Base-by-base conservation (phyloP, 257 asterid genomes). In the Forsythia viridissima region DNA sequence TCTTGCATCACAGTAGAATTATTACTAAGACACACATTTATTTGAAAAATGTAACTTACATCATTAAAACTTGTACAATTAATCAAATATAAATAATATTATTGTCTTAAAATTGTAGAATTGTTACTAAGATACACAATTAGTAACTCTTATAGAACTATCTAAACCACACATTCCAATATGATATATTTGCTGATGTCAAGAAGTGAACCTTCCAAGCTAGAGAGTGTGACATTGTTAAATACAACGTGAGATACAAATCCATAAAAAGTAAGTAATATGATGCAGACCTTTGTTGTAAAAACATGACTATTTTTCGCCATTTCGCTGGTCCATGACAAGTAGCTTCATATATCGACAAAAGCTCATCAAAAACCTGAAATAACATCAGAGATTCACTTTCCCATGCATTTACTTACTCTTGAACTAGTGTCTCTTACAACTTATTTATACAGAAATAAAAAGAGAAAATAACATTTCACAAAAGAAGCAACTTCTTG, bases 251-350 rank as follows among this genome's bases (percentile, higher is more conserved):
- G 37, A 24, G 76, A 66, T 40, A 55, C 11, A 37, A 44, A 77
- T 73, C 43, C 16, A 80, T 48, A 78, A 34, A 74, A 18, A 41
- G 63, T n/a, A 77, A 52, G 68, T 55, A 75, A 57, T 65, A 61
- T 57, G 74, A 70, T 61, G 82, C 94, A 79, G 72, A 96, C 99
- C 98, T 93, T 80, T 91, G 96, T 71, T 85, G 97, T 13, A 96
- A 84, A 84, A 96, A 96, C 21, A 74, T 55, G 73, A 87, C 83
- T 59, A 93, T 92, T 85, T 90, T 96, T 75, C 79, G 86, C 98
- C 98, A 93, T 85, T 96, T 96, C 78, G 91, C 99, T n/a, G 99
- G 99, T 82, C 99, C 99, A 76, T 96, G 96, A 80, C 94, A 91
- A 75, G 88, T 83, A 40, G 90, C 82, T 70, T 96, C 99, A 68